Evolutionary conservation across 495 filamentous ascomycete species (phyloP).

Genomic region (Gamarada debralockiae): DNA sequence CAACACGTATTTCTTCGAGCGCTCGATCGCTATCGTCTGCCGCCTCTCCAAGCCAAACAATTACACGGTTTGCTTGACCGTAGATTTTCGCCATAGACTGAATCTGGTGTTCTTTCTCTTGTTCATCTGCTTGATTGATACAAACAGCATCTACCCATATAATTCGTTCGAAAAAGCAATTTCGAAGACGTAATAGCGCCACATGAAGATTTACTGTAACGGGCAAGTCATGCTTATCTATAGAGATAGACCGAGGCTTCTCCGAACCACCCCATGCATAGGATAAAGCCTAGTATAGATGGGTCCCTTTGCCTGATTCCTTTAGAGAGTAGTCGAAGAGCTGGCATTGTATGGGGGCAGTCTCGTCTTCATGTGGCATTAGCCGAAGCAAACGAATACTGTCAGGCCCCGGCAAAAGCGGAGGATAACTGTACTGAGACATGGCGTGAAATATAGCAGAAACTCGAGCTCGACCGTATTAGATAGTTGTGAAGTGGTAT

Average conservation of each 20-base stretch:
- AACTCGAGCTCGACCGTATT: no score
- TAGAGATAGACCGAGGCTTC: conserved; percentile 14
- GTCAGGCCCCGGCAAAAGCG: no score
- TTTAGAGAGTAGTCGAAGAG: no score
- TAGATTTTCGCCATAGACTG: conserved; percentile 32
- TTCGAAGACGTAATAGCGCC: conserved; percentile 14
- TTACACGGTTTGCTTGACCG: conserved; percentile 22
- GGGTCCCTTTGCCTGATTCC: no score
- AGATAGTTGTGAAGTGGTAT: no score
- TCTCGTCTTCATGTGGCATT: no score
- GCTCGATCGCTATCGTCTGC: conserved; percentile 22
- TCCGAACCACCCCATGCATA: conserved; percentile 17
- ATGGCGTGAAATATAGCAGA: no score
- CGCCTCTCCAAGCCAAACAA: conserved; percentile 35
- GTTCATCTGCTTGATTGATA: conserved; percentile 20
- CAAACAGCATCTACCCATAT: no score
- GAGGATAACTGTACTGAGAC: no score
- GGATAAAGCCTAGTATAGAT: conserved; percentile 17
- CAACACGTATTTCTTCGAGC: conserved; percentile 17
- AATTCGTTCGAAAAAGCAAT: no score
- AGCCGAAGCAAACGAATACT: no score
- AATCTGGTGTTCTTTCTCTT: conserved; percentile 18
- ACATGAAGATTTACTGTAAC: conserved; percentile 17
- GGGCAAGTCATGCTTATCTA: conserved; percentile 6
- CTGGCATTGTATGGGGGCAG: no score